Conservation (phyloP, 805 yeast genomes). For the Yamadazyma philogaea region DNA sequence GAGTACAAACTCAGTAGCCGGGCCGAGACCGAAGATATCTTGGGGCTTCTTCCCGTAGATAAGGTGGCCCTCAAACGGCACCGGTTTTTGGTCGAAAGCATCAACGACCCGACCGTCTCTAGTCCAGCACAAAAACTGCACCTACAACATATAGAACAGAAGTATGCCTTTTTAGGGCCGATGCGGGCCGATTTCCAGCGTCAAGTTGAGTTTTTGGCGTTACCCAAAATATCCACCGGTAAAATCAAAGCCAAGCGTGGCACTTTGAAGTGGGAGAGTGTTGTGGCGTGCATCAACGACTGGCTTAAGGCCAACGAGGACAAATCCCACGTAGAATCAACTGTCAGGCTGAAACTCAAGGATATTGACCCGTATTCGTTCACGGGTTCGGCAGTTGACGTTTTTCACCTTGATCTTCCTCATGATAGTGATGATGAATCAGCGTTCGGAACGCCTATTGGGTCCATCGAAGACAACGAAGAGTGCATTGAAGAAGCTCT, state of each 20-base stretch:
- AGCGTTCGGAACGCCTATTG: conserved; percentile 11
- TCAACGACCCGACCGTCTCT: neutral
- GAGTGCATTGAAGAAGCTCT: neutral
- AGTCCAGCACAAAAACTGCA: neutral
- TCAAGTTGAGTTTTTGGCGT: conserved; percentile 1
- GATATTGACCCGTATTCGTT: conserved; percentile 51
- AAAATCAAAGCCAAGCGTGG: conserved; percentile 7
- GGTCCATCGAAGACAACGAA: neutral
- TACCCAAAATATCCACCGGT: neutral
- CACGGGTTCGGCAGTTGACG: conserved; percentile 42
- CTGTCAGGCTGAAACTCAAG: conserved; percentile 41
- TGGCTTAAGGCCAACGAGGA: conserved; percentile 31
- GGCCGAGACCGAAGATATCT: conserved; percentile 40
- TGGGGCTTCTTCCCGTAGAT: conserved; percentile 27
- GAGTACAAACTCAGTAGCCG: conserved; percentile 55
- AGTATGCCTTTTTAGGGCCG: conserved; percentile 28
- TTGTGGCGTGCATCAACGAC: conserved; percentile 29
- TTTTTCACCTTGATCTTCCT: conserved; percentile 5
- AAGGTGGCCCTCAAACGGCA: conserved; percentile 5
- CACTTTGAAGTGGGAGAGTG: conserved; percentile 23
- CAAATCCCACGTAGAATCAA: conserved; percentile 31
- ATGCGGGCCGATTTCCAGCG: conserved; percentile 18
- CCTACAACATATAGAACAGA: neutral
- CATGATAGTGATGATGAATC: conserved; percentile 31
- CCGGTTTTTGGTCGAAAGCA: neutral